Evolutionary conservation across 148 eudicot genomes (phyloP), one percentile per base, ranked within the genome.

Genomic region (Amaranthus cruentus): DNA sequence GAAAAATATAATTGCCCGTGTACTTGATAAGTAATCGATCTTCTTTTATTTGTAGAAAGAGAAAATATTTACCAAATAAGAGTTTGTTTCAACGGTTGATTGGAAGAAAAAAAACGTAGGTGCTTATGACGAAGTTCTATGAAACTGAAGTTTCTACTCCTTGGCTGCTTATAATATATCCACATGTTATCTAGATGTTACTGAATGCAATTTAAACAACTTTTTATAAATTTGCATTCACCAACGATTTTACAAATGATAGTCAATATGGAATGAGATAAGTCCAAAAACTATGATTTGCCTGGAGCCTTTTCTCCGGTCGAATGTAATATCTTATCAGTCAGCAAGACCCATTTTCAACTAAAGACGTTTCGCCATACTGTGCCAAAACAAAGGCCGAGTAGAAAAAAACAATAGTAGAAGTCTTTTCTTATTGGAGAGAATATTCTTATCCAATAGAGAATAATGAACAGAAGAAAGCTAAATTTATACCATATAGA

Each of bases 401-500:
- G 68, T 12, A 18, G 7, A 4, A 43, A 64, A 18, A 18, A 18
- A 18, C 18, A 18, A 18, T 18, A 18, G 18, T 18, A 18, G 18
- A 18, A 62, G 48, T 7, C n/a, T 47, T 10, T 43, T 43, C 15
- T 62, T 62, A 62, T 4, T 43, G 12, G 15, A 10, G 13, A 64
- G n/a, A 47, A 64, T 46, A 47, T 51, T 53, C 13, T 48, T 55
- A 68, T 10, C 52, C 49, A 48, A 18, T 46, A 8, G 9, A 47
- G 8, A 50, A 12, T 5, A 21, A 49, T 18, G 7, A 67, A 67
- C 44, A 47, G 38, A 47, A 6, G 51, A 13, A 10, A 49, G 55
- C 43, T 49, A 67, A 18, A 9, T 18, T 18, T 44, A 66, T 87
- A 93, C 98, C 98, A 72, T 85, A 87, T 76, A 93, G 83, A 78